Conservation (phyloP, 495 filamentous ascomycete genomes). For the Trichoderma orchidacearum region DNA sequence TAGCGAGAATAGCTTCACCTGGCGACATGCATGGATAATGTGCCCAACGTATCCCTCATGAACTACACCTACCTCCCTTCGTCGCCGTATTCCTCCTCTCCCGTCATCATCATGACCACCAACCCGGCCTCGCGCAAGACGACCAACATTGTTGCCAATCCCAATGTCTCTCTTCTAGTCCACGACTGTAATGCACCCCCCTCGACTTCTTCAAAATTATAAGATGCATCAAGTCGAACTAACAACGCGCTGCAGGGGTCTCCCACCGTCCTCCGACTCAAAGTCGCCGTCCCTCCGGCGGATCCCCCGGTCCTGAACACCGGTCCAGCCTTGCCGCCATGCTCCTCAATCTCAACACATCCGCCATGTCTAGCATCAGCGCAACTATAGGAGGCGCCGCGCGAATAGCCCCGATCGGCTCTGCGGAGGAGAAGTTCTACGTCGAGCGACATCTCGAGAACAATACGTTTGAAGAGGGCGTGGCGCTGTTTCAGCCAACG, state of each 20-base stretch:
- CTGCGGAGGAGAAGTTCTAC: slow-evolving; percentile 71
- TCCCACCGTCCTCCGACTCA: slow-evolving; percentile 82
- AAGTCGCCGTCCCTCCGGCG: slow-evolving; percentile 37
- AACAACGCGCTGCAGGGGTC: slow-evolving; percentile 36
- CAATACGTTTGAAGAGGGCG: slow-evolving; percentile 60
- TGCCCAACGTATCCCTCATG: slow-evolving; percentile 93
- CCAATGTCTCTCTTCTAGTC: slow-evolving; percentile 83
- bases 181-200: slow-evolving; percentile 57
- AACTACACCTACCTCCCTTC: slow-evolving; percentile 95
- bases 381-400: slow-evolving; percentile 86
- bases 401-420: slow-evolving; percentile 51
- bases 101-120: slow-evolving; percentile 86
- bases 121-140: slow-evolving; percentile 83
- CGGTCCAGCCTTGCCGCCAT: slow-evolving; percentile 65
- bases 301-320: slow-evolving; percentile 44
- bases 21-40: slow-evolving; percentile 69
- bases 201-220: no score
- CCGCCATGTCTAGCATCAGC: slow-evolving; percentile 75
- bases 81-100: slow-evolving; percentile 56
- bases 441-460: slow-evolving; percentile 76
- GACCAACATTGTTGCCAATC: slow-evolving; percentile 73
- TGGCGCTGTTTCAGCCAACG: slow-evolving; percentile 17
- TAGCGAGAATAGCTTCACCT: slow-evolving; percentile 62
- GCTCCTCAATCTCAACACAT: slow-evolving; percentile 80
- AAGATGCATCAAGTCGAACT: no score